A percentile compares a stretch with the other conserved stretches of the same genome.
Conservation (phyloP, 257 asterid genomes). For the Galeopsis tetrahit region DNA sequence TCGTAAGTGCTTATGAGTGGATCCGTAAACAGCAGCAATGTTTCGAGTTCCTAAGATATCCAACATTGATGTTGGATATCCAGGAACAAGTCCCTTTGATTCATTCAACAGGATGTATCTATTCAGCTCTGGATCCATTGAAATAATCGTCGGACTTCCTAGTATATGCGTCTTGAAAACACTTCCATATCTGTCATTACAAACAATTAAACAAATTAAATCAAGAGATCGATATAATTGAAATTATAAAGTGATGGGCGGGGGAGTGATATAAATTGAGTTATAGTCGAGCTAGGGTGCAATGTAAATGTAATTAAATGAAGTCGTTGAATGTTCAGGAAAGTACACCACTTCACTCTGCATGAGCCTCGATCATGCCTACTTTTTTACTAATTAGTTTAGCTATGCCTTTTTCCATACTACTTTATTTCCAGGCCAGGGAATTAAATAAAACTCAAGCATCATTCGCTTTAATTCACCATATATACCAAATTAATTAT, state of each 20-base stretch:
- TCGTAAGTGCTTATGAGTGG: conserved; percentile 65
- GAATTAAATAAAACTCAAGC: neutral
- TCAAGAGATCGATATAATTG: neutral
- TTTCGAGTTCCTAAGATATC: conserved; percentile 70
- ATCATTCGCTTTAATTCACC: neutral
- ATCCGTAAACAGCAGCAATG: conserved; percentile 76
- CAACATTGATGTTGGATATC: conserved; percentile 88
- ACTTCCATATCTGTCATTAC: conserved; percentile 60
- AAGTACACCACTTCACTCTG: conserved; percentile 27
- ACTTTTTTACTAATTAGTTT: neutral
- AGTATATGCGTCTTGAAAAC: conserved; percentile 84
- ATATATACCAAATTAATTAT: too few species aligned
- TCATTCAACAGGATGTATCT: conserved; percentile 73
- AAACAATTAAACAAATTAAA: neutral
- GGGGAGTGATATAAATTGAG: too few species aligned
- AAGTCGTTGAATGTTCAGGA: conserved; percentile 8
- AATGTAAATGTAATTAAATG: conserved; percentile 21
- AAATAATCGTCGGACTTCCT: conserved; percentile 80
- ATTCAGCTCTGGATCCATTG: conserved; percentile 85
- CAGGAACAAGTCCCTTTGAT: conserved; percentile 78
- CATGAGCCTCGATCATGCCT: conserved; percentile 30
- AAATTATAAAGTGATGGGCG: too few species aligned
- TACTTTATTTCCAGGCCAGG: neutral
- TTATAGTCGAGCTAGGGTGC: too few species aligned
- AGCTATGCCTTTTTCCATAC: neutral